Percentiles rank a stretch among this genome's conserved stretches.
These are phyloP conservation scores for Geotrichum reessii DNA, from an alignment of 1,139 yeast species.

Conservation along the genomic window DNA sequence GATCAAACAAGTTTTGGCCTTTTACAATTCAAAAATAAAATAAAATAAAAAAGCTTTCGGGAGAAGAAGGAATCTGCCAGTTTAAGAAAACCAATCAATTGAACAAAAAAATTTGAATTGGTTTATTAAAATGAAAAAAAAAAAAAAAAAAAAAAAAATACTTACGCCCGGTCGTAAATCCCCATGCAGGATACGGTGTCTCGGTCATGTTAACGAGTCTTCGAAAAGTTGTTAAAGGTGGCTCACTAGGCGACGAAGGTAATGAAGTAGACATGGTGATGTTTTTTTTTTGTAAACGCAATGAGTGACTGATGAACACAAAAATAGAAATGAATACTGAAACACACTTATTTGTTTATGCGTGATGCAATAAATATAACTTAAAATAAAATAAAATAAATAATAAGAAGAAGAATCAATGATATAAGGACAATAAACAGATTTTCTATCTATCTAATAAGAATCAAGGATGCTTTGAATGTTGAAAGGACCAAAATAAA, in stretches of 20 bases:
- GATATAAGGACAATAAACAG: too few relatives aligned
- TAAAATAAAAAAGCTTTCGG: not conserved
- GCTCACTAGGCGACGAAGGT: not conserved
- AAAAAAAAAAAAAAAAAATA: not conserved
- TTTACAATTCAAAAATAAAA: too few relatives aligned
- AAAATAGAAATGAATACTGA: too few relatives aligned
- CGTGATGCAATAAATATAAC: too few relatives aligned
- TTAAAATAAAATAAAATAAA: too few relatives aligned
- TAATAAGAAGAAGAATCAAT: not conserved
- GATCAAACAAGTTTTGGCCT: too few relatives aligned
- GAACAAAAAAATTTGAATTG: too few relatives aligned
- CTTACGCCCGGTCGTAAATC: constrained; percentile 13
- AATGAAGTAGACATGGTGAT: not conserved
- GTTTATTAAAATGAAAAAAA: not conserved
- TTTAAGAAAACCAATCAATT: not conserved
- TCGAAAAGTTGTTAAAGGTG: not conserved
- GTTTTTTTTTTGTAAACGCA: not conserved
- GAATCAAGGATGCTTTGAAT: not conserved
- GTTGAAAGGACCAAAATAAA: not conserved
- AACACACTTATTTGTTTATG: too few relatives aligned
- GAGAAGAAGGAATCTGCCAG: not conserved
- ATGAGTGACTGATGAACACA: not conserved
- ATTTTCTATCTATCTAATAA: too few relatives aligned
- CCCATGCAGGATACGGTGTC: constrained; percentile 19
- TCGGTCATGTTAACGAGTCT: not conserved